Percentiles rank a stretch among this genome's conserved stretches.
Conservation (phyloP, 495 filamentous ascomycete genomes). For the Tetracladium marchalianum region DNA sequence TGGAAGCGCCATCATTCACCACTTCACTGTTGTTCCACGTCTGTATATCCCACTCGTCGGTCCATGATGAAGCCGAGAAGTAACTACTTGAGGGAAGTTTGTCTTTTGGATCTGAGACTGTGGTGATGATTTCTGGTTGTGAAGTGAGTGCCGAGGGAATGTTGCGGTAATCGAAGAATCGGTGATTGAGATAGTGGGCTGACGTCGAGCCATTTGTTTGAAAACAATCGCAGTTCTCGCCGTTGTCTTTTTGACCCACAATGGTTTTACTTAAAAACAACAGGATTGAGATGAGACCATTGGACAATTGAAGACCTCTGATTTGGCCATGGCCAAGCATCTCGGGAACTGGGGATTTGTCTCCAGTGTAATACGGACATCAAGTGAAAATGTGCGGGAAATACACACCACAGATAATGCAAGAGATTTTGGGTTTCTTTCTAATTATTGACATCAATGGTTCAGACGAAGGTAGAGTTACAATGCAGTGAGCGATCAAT, state of each 20-base stretch:
- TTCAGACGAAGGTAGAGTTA: no score
- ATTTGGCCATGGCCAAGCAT: no score
- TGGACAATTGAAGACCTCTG: no score
- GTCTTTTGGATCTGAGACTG: slow-evolving; percentile 16
- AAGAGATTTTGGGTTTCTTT: no score
- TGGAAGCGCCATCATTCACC: background rate
- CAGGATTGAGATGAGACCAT: no score
- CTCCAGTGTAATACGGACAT: no score
- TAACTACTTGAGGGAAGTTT: slow-evolving; percentile 28
- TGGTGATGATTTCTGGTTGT: slow-evolving; percentile 26
- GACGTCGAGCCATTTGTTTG: slow-evolving; percentile 33
- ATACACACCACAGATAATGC: no score
- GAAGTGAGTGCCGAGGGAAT: slow-evolving; percentile 11
- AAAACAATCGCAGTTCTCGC: slow-evolving; percentile 35
- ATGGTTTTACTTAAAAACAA: no score
- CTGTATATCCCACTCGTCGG: slow-evolving; percentile 47
- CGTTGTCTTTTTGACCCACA: slow-evolving; percentile 15
- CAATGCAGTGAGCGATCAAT: no score
- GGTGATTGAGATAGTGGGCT: slow-evolving; percentile 52
- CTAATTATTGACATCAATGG: no score
- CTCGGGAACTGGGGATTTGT: no score
- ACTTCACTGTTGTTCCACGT: slow-evolving; percentile 41
- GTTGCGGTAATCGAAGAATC: slow-evolving; percentile 59
- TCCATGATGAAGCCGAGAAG: slow-evolving; percentile 30
- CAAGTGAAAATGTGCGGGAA: no score